Evolutionary conservation across 371 early-diverging fungal genomes (phyloP).

Genomic region (Mortierella sp.): DNA sequence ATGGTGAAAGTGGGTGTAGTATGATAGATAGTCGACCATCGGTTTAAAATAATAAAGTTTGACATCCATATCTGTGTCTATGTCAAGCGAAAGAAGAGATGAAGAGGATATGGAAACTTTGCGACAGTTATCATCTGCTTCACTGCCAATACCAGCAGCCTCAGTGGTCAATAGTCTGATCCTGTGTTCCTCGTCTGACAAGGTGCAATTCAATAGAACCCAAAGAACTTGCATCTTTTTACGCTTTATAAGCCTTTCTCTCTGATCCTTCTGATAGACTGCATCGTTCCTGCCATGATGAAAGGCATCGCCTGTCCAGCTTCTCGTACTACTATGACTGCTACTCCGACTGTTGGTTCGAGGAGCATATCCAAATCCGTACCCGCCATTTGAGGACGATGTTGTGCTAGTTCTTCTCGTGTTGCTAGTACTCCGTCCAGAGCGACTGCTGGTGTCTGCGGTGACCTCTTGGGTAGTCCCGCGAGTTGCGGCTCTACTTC

Average conservation of each 20-base stretch:
- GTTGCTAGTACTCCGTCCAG: slow-evolving; percentile 22
- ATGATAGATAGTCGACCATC: slow-evolving; percentile 43
- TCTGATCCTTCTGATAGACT: slow-evolving; percentile 33
- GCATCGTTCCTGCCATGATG: slow-evolving; percentile 39
- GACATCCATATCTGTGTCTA: slow-evolving; percentile 23
- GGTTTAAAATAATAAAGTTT: slow-evolving; percentile 29
- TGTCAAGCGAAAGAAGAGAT: slow-evolving; percentile 17
- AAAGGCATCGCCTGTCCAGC: slow-evolving; percentile 40
- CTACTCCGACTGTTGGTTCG: slow-evolving; percentile 50
- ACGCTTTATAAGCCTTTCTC: slow-evolving; percentile 38
- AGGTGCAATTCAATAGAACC: slow-evolving; percentile 43
- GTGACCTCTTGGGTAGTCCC: neutral
- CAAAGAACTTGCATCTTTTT: slow-evolving; percentile 50
- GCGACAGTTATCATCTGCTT: neutral
- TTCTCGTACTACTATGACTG: slow-evolving; percentile 50
- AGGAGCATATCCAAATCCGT: slow-evolving; percentile 30
- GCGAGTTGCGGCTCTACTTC: neutral
- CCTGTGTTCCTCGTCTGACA: slow-evolving; percentile 27
- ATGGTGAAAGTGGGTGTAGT: slow-evolving; percentile 44
- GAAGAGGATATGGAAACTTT: neutral
- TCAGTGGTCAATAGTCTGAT: slow-evolving; percentile 1
- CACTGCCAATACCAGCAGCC: neutral
- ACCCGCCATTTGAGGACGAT: slow-evolving; percentile 25
- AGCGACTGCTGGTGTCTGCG: slow-evolving; percentile 5
- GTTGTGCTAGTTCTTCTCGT: slow-evolving; percentile 31